Base-by-base conservation (phyloP, 768 basidiomycete species). In the Phlebiopsis flavidoalba region DNA sequence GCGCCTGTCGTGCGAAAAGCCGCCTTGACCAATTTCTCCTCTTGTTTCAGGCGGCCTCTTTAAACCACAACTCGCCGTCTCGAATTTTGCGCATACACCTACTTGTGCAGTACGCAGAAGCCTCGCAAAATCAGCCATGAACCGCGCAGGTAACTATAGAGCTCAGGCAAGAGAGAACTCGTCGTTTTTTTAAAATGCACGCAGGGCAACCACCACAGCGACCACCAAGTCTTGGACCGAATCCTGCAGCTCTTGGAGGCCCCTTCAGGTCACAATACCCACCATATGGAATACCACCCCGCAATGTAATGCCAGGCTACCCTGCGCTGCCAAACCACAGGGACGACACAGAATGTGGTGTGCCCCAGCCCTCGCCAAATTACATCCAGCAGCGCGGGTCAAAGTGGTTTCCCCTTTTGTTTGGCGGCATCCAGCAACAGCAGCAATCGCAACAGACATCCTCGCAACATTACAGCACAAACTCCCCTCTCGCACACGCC, bases 171-270 rank as follows among this genome's bases (percentile, higher is more conserved):
- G 17, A 36, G 5, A 14, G 6, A 40, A 57, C 7, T 37, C 50
- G 53, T 55, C 26, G 24, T 43, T n/a, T n/a, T n/a, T n/a, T 62
- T 62, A 36, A 53, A 56, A 14, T 58, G 48, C 57, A 55, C 68
- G 62, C 71, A 91, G 88, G 88, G 69, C 89, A 90, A 82, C 88
- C 89, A 57, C 88, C 87, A 68, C 89, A 91, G 73, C 80, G 89
- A 72, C 88, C 89, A 54, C 88, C 90, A 64, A 88, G 81, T 73
- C 82, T 91, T 60, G 80, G 82, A 10, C 83, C 87, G 33, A 86
- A 84, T 61, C 81, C 88, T 62, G 76, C 76, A 43, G 40, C 40
- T 43, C 79, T 89, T 61, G 77, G 82, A 11, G 82, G 76, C 45
- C 88, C 87, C 67, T 91, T 84, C 73, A 84, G 89, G 69, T 74